Percentiles rank a stretch among this genome's conserved stretches.
These are phyloP conservation scores for Saccharomycopsis fibuligera DNA, from an alignment of 805 yeast genomes.

Conservation along the genomic window DNA sequence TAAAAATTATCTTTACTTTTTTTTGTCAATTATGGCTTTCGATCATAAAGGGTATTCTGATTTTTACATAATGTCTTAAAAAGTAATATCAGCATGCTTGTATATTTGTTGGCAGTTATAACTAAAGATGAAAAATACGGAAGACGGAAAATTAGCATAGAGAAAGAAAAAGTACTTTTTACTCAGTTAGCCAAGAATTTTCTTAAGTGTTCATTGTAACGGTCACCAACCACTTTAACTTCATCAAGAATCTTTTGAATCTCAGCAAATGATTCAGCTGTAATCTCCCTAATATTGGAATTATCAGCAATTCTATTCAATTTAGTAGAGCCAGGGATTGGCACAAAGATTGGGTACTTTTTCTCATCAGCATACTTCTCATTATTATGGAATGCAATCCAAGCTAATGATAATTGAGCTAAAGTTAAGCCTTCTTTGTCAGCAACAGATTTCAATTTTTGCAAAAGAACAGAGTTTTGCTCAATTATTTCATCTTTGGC, in stretches of 20 bases:
- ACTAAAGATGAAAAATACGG: no score
- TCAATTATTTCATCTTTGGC: constrained; percentile 43
- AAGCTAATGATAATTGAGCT: constrained; percentile 68
- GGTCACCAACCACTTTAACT: constrained; percentile 47
- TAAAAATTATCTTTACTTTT: no score
- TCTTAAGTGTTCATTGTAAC: constrained; percentile 44
- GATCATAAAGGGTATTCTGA: no score
- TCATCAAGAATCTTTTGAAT: constrained; percentile 40
- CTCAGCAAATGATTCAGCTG: constrained; percentile 51
- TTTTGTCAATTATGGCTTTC: no score
- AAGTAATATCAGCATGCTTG: no score
- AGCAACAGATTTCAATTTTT: constrained; percentile 44
- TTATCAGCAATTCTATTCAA: constrained; percentile 56
- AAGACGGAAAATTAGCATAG: no score
- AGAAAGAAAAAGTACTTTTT: no score
- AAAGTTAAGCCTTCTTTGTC: constrained; percentile 39
- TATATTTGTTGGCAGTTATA: no score
- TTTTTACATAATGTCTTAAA: no score
- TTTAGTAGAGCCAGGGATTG: constrained; percentile 76
- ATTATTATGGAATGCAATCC: constrained; percentile 42
- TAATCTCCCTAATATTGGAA: constrained; percentile 38
- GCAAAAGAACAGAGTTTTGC: constrained; percentile 46
- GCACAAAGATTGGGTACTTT: constrained; percentile 51
- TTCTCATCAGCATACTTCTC: constrained; percentile 22
- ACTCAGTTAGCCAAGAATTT: no score